phyloP scores from a whole-genome alignment of 805 yeast species.

The Candida nemodendra region DNA sequence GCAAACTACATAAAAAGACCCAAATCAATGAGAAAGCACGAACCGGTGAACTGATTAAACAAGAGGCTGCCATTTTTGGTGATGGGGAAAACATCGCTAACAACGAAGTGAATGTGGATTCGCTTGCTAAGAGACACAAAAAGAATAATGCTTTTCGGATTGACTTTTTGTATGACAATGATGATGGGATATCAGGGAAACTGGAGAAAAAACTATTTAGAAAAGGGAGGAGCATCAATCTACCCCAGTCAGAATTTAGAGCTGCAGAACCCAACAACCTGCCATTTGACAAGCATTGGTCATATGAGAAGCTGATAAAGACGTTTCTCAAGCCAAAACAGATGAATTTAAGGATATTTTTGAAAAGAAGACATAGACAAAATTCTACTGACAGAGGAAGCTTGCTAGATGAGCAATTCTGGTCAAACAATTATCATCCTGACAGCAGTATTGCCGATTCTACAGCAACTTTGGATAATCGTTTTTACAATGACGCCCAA shows the following conservation, averaged over 20 bases:
- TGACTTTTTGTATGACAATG: conserved; percentile 24
- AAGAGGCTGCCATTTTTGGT: not conserved
- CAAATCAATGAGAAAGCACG: not conserved
- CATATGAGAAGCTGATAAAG: conserved; percentile 63
- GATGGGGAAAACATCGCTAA: not conserved
- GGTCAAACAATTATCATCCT: conserved; percentile 60
- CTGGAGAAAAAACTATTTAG: conserved; percentile 33
- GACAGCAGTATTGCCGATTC: conserved; percentile 27
- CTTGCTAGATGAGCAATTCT: conserved; percentile 59
- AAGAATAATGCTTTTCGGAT: conserved; percentile 30
- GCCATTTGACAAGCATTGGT: conserved; percentile 51
- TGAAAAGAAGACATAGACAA: conserved; percentile 19
- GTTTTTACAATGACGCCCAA: conserved; percentile 11
- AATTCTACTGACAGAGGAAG: conserved; percentile 17
- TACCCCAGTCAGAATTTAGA: conserved; percentile 42
- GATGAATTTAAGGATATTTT: conserved; percentile 18
- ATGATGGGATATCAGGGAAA: conserved; percentile 29
- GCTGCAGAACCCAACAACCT: conserved; percentile 14
- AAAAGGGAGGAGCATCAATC: conserved; percentile 33
- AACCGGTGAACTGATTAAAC: not conserved
- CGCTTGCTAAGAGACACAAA: conserved; percentile 21
- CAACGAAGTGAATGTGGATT: conserved; percentile 3
- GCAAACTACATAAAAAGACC: conserved; percentile 30
- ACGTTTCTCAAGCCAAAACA: conserved; percentile 64
- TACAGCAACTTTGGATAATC: conserved; percentile 32